These are phyloP conservation scores for Ophiocordyceps unilateralis DNA, from an alignment of 2,329 filamentous ascomycete genomes.

Conservation along the genomic window DNA sequence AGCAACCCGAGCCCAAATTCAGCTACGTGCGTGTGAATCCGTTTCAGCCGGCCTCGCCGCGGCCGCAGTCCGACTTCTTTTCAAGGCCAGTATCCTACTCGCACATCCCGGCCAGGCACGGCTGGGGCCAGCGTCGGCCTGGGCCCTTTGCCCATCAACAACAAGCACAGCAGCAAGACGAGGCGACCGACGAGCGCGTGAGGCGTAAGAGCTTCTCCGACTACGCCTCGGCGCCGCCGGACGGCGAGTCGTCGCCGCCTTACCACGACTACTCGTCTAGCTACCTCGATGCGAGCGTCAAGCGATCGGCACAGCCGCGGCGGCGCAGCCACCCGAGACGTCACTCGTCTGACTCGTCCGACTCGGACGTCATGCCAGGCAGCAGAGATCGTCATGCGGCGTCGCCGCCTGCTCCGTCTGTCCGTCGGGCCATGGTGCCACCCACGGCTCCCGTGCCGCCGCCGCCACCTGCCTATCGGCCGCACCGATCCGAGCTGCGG, in stretches of 20 bases:
- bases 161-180: conserved; percentile 9
- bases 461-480: conserved; percentile 11
- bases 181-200: conserved; percentile 19
- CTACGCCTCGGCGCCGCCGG: conserved; percentile 21
- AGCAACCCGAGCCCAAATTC: conserved; percentile 17
- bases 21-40: conserved; percentile 17
- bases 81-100: conserved; percentile 20
- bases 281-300: conserved; percentile 18
- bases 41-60: too few relatives aligned
- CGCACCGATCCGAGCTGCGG: conserved; percentile 16
- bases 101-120: conserved; percentile 21
- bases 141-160: conserved; percentile 18
- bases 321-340: conserved; percentile 33
- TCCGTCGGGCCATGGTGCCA: conserved; percentile 16
- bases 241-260: conserved; percentile 11
- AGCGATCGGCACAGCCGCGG: conserved; percentile 16
- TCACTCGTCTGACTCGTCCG: conserved; percentile 23
- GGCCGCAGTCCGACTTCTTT: conserved; percentile 12
- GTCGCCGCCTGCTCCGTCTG: conserved; percentile 11
- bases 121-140: conserved; percentile 11
- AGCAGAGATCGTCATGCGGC: conserved; percentile 9
- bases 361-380: conserved; percentile 17
- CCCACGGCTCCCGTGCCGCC: conserved; percentile 12
- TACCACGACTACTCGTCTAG: conserved; percentile 10
- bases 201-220: conserved; percentile 35